Evolutionary conservation across 164 flowering plant species (phyloP), one percentile per base, ranked within the genome.

Genomic region (Vitis riparia): DNA sequence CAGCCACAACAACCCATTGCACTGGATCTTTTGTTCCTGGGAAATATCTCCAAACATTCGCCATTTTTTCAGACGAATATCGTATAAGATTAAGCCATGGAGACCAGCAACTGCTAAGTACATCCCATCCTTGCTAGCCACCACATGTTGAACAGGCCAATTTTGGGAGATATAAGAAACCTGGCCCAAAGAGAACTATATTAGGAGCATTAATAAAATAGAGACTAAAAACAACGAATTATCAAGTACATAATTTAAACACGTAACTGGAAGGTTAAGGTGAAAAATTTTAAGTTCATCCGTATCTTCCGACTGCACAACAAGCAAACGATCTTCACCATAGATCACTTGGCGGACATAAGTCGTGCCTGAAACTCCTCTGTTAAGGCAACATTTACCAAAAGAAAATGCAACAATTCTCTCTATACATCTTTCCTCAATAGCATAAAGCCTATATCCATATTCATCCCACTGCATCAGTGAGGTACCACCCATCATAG

Each of bases 81-180:
- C 98, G 75, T 95, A 93, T 67, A 95, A 74, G 63, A 93, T 93
- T 73, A 95, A 76, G 56, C 99, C 99, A 87, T 87, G 99, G 51
- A 83, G 81, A 73, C 99, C 98, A 76, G 99, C 97, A 81, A 93
- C 95, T 52, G 99, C 98, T 67, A 95, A 80, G 79, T 86, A 91
- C 90, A 88, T 87, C 69, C 98, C 99, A 88, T 95, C 99, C 78
- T 83, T 80, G 82, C 98, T 93, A 61, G 98, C 95, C 5, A 86
- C 93, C 57, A 90, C 98, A 80, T 95, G 99, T 66, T 86, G 82
- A 75, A 95, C 86, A 17, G 98, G 99, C 99, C 99, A 95, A 74
- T 95, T 95, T 72, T 93, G 98, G 16, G 98, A 90, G 59, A 95
- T 89, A 76, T 95, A 95, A 30, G 98, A 91, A 61, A 91, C 97